Evolutionary conservation across 352 stramenopile species (phyloP).

Genomic region (Globisporangium heterothallicum): DNA sequence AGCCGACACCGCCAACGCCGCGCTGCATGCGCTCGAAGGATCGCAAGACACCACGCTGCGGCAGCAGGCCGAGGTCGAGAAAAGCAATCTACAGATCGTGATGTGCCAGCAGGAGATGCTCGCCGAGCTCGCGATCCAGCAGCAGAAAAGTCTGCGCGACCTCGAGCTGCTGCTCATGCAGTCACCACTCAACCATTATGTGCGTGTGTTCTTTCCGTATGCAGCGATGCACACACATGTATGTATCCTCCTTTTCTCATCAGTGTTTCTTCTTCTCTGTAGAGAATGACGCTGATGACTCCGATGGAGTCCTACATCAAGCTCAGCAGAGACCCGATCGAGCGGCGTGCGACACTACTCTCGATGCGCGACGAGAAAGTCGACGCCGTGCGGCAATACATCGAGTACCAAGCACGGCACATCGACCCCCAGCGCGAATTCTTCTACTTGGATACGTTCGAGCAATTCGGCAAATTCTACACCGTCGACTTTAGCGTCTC

Average conservation of each 20-base stretch:
- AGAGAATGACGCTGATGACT: constrained; percentile 60
- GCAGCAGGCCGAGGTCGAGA: constrained; percentile 20
- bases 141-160: constrained; percentile 38
- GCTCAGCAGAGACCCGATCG: constrained; percentile 29
- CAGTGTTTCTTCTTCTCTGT: no score
- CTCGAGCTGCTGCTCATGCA: constrained; percentile 34
- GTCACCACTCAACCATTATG: constrained; percentile 49
- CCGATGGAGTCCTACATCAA: constrained; percentile 65
- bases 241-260: not conserved
- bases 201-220: constrained; percentile 17
- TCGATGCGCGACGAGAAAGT: constrained; percentile 49
- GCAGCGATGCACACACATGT: not conserved
- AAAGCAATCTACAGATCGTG: constrained; percentile 20
- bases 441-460: constrained; percentile 63
- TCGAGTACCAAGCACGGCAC: constrained; percentile 39
- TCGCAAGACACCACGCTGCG: constrained; percentile 8
- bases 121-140: constrained; percentile 24
- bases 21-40: not conserved
- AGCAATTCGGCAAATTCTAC: constrained; percentile 64
- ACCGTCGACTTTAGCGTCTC: constrained; percentile 64
- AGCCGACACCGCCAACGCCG: constrained; percentile 11
- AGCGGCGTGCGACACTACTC: constrained; percentile 35
- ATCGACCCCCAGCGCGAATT: constrained; percentile 53
- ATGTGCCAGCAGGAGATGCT: constrained; percentile 28
- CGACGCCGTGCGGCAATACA: constrained; percentile 29